Evolutionary conservation across 1,284 basidiomycete species (phyloP).

Genomic region (Pyrrhoderma lamaoense): DNA sequence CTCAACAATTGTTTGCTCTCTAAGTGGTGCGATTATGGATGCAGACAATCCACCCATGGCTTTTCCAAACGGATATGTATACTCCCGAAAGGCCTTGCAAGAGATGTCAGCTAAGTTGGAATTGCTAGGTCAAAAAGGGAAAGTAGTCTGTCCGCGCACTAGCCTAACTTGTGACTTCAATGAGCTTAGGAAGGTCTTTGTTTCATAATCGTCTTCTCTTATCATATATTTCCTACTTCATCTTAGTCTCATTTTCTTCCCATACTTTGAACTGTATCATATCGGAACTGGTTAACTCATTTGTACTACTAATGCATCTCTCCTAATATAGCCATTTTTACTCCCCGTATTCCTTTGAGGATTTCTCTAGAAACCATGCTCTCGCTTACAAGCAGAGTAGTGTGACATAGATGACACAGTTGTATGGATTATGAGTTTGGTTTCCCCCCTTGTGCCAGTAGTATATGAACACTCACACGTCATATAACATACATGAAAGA

Average conservation of each 20-base stretch:
- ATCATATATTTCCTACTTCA: neutral
- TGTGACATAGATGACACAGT: no score
- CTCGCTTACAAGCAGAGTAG: no score
- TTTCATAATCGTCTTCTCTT: constrained; percentile 42
- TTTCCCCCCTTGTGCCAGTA: no score
- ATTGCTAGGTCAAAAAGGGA: constrained; percentile 29
- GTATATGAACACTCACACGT: no score
- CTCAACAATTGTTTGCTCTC: constrained; percentile 88
- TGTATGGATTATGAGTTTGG: no score
- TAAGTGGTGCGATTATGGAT: constrained; percentile 91
- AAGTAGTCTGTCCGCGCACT: constrained; percentile 78
- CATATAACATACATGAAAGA: no score
- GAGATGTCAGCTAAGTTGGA: constrained; percentile 76
- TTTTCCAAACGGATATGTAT: constrained; percentile 91
- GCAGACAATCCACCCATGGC: constrained; percentile 87
- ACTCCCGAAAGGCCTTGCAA: constrained; percentile 80
- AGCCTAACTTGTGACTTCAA: constrained; percentile 56
- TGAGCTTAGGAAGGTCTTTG: constrained; percentile 80
- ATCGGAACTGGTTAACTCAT: no score
- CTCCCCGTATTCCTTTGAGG: no score
- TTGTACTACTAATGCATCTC: constrained; percentile 11
- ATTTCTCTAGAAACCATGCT: no score
- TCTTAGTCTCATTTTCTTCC: neutral
- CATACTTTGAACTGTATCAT: neutral
- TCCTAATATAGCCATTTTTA: no score